Percentiles rank a stretch among this genome's conserved stretches.
Evolutionary conservation across 441 rosid species (phyloP).

Genomic region (Erysimum cheiri): DNA sequence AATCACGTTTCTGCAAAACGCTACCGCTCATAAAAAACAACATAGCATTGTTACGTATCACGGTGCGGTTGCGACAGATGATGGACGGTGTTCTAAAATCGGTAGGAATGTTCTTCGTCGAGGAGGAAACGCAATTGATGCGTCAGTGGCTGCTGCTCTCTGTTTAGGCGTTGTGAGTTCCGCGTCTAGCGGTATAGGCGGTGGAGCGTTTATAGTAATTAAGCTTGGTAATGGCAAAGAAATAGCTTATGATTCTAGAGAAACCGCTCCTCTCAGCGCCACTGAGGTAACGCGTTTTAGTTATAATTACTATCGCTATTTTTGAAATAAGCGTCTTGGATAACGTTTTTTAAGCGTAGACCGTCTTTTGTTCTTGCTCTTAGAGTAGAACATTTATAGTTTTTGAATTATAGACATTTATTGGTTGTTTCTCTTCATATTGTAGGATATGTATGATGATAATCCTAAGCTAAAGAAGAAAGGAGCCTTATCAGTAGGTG

Average conservation of each 20-base stretch:
- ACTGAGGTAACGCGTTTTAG: constrained; percentile 49
- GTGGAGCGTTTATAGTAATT: constrained; percentile 64
- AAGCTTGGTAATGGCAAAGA: constrained; percentile 46
- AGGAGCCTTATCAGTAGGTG: constrained; percentile 58
- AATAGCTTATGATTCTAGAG: constrained; percentile 61
- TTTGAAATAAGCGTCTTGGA: too few species aligned
- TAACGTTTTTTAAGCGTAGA: too few species aligned
- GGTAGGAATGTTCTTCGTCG: constrained; percentile 51
- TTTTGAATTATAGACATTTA: not conserved
- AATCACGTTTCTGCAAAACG: constrained; percentile 38
- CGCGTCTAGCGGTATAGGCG: constrained; percentile 70
- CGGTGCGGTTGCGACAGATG: constrained; percentile 66
- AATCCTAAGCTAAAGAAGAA: constrained; percentile 47
- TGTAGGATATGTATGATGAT: constrained; percentile 59
- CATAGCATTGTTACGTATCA: constrained; percentile 48
- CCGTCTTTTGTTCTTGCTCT: not conserved
- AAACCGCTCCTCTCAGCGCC: constrained; percentile 61
- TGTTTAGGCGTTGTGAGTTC: constrained; percentile 70
- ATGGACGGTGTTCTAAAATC: constrained; percentile 59
- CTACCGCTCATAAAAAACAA: constrained; percentile 39
- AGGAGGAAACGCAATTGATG: constrained; percentile 72
- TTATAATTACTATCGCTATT: not conserved
- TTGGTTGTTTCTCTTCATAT: constrained; percentile 3
- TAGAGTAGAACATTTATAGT: not conserved
- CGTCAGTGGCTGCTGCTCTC: constrained; percentile 57